Conservation (phyloP, 768 basidiomycete species). For the Cystoderma amianthinum region DNA sequence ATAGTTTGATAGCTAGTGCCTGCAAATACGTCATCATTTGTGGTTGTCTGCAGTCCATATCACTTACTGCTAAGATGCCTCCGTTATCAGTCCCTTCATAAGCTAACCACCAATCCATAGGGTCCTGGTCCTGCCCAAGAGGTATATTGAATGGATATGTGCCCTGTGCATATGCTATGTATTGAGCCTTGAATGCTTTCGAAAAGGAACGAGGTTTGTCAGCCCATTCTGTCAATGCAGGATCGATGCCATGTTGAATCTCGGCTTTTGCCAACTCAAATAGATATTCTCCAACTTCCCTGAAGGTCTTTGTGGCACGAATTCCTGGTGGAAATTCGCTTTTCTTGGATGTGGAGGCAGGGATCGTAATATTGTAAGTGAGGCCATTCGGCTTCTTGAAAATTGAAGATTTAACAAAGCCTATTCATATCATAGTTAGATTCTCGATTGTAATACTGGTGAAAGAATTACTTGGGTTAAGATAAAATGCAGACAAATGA, state of each 20-base stretch:
- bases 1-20: too few relatives aligned
- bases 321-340: background rate
- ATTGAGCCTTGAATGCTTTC: background rate
- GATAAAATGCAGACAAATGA: conserved; percentile 21
- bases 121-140: background rate
- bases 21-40: too few relatives aligned
- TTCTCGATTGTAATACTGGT: conserved; percentile 1
- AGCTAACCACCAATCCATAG: background rate
- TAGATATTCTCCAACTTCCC: conserved; percentile 5
- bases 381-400: conserved; percentile 6
- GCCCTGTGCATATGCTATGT: background rate
- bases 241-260: background rate
- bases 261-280: too few relatives aligned
- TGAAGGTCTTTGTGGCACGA: background rate
- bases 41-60: too few relatives aligned
- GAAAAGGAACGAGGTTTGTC: background rate
- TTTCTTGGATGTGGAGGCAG: conserved; percentile 1
- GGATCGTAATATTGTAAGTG: conserved; percentile 2
- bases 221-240: background rate
- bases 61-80: background rate
- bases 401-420: conserved; percentile 5
- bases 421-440: conserved; percentile 1
- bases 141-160: background rate
- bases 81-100: background rate
- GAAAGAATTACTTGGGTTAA: conserved; percentile 23